Percentiles rank a stretch among this genome's conserved stretches.
Conservation (phyloP, 345 rosid species). For the Brassica cretica region DNA sequence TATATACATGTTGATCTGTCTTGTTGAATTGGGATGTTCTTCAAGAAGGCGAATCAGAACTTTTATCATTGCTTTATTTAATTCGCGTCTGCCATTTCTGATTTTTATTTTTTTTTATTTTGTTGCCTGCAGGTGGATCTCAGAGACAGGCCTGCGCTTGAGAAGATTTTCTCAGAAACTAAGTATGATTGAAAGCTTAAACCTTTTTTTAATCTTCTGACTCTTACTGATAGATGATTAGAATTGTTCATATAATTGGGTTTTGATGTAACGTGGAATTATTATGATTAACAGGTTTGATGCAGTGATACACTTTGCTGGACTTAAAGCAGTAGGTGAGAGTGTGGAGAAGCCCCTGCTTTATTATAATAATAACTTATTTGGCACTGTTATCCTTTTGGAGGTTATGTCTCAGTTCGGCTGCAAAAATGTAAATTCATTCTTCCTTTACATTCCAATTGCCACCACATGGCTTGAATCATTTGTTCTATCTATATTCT, state of each 20-base stretch:
- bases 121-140: slow-evolving; percentile 72
- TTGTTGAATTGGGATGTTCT: slow-evolving; percentile 19
- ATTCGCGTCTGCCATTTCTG: not conserved
- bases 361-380: slow-evolving; percentile 77
- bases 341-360: slow-evolving; percentile 87
- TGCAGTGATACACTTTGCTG: slow-evolving; percentile 97
- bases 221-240: too few relatives aligned
- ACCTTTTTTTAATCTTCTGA: not conserved
- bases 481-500: not conserved
- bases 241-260: slow-evolving; percentile 23
- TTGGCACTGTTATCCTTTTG: slow-evolving; percentile 73
- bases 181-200: slow-evolving; percentile 44
- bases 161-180: slow-evolving; percentile 61
- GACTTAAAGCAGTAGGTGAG: slow-evolving; percentile 97
- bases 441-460: not conserved
- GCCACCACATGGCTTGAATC: slow-evolving; percentile 22
- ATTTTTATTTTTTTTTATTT: not conserved
- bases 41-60: slow-evolving; percentile 7
- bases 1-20: slow-evolving; percentile 34
- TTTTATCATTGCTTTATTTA: not conserved
- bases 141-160: slow-evolving; percentile 76
- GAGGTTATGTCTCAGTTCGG: slow-evolving; percentile 85
- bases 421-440: slow-evolving; percentile 75
- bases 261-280: slow-evolving; percentile 27
- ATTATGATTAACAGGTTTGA: slow-evolving; percentile 66